These are phyloP conservation scores for Kwoniella sp. DNA, from an alignment of 768 basidiomycete genomes.

Conservation along the genomic window DNA sequence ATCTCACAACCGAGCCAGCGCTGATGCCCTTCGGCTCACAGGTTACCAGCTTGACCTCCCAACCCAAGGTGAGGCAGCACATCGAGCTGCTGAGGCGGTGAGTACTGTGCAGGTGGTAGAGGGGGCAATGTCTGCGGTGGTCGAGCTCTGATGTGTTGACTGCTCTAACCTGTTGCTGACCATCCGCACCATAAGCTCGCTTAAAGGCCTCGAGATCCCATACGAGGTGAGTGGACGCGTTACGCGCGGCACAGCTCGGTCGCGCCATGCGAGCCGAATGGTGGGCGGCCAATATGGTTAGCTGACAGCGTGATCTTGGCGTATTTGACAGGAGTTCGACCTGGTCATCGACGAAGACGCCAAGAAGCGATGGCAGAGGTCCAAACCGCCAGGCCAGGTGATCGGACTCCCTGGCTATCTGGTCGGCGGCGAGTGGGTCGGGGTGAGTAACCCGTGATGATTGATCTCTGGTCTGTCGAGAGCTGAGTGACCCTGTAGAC, in stretches of 20 bases:
- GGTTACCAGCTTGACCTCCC: conserved; percentile 42
- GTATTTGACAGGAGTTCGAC: conserved; percentile 34
- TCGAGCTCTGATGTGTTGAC: neutral
- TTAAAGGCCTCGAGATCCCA: conserved; percentile 41
- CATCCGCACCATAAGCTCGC: conserved; percentile 14
- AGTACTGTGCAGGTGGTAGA: conserved; percentile 5
- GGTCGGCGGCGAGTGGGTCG: conserved; percentile 46
- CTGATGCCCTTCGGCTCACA: conserved; percentile 1
- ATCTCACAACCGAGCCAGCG: neutral
- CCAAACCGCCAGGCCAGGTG: conserved; percentile 36
- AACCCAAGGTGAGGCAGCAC: conserved; percentile 36
- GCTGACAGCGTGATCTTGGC: neutral
- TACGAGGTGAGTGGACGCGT: conserved; percentile 30
- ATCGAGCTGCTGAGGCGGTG: conserved; percentile 40
- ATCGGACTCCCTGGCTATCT: conserved; percentile 43
- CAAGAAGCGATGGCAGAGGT: conserved; percentile 42
- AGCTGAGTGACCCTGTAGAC: conserved; percentile 17
- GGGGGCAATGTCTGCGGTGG: neutral
- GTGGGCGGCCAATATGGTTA: too few species aligned
- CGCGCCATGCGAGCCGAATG: too few species aligned
- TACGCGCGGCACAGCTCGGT: too few species aligned
- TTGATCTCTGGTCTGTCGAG: neutral
- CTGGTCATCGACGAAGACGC: conserved; percentile 41
- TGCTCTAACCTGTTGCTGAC: neutral
- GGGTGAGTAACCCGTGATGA: conserved; percentile 25